Evolutionary conservation across 2,329 filamentous ascomycete species (phyloP).

Genomic region (Arthrobotrys conoides): DNA sequence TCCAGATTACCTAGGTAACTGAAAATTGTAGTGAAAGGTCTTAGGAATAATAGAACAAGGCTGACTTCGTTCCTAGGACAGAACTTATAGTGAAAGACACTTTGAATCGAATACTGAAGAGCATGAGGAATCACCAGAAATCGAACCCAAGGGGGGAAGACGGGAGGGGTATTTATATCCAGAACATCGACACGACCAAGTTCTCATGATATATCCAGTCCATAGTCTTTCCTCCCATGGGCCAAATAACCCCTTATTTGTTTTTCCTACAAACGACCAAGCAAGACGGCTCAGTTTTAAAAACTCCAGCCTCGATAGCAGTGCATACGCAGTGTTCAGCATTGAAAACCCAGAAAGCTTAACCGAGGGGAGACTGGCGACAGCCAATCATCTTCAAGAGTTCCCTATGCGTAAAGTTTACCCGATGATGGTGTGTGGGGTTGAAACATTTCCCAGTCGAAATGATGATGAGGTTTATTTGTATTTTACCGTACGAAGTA

Average conservation of each 20-base stretch:
- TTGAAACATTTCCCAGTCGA: background rate
- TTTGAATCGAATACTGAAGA: background rate
- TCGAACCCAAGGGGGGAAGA: background rate
- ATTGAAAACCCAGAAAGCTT: conserved; percentile 6
- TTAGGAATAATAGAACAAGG: too few species aligned
- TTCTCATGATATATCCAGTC: too few species aligned
- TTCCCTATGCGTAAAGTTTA: conserved; percentile 5
- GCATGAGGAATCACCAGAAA: background rate
- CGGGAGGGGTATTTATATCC: conserved; percentile 5
- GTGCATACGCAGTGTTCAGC: background rate
- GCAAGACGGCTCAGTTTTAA: background rate
- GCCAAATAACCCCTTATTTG: too few species aligned
- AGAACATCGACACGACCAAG: background rate
- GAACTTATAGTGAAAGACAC: too few species aligned
- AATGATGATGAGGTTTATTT: conserved; percentile 1
- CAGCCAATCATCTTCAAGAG: conserved; percentile 1
- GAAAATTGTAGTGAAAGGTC: too few species aligned
- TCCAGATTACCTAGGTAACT: too few species aligned
- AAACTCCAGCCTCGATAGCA: background rate
- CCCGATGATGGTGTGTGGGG: conserved; percentile 4
- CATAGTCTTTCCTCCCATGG: too few species aligned
- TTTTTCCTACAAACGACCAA: background rate
- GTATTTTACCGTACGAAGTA: background rate
- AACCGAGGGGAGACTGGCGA: conserved; percentile 22
- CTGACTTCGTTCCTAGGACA: too few species aligned